Percentiles rank a stretch among this genome's conserved stretches.
phyloP scores from a whole-genome alignment of 345 rosid species.

The Capsella bursapastoris region DNA sequence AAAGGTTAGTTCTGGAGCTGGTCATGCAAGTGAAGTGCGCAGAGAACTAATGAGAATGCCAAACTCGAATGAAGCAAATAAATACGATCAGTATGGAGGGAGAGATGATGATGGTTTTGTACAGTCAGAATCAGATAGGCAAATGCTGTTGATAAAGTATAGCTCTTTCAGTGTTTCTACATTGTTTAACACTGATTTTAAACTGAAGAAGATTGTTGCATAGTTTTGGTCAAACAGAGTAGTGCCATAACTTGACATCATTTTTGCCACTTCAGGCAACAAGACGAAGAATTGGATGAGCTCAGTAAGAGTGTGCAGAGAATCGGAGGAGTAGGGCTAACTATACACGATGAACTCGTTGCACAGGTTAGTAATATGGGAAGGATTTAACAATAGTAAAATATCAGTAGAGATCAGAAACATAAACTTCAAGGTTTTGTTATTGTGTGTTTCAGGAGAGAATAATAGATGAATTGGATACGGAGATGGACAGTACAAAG shows the following conservation, averaged over 20 bases:
- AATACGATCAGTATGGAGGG: constrained; percentile 59
- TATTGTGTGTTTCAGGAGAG: constrained; percentile 64
- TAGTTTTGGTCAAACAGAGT: constrained; percentile 14
- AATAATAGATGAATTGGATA: constrained; percentile 78
- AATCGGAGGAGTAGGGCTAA: constrained; percentile 94
- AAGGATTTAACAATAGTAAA: neutral
- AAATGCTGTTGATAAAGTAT: constrained; percentile 90
- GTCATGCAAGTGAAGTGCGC: constrained; percentile 65
- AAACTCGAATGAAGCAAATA: constrained; percentile 58
- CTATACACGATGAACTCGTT: constrained; percentile 94
- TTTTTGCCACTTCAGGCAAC: constrained; percentile 62
- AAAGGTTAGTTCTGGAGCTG: constrained; percentile 56
- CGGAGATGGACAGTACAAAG: constrained; percentile 90
- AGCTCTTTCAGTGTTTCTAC: constrained; percentile 27
- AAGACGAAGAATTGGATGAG: constrained; percentile 96
- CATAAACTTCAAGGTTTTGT: constrained; percentile 22
- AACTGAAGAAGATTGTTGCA: constrained; percentile 6
- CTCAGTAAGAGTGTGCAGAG: constrained; percentile 91
- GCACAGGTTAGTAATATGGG: constrained; percentile 61
- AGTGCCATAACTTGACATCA: constrained; percentile 16
- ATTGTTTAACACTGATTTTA: neutral
- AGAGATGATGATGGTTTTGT: constrained; percentile 77
- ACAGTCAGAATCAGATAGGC: constrained; percentile 94
- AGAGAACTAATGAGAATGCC: constrained; percentile 88
- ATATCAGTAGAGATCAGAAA: constrained; percentile 28